phyloP scores from a whole-genome alignment of 1,284 basidiomycete genomes.

The Leucoagaricus sp. region DNA sequence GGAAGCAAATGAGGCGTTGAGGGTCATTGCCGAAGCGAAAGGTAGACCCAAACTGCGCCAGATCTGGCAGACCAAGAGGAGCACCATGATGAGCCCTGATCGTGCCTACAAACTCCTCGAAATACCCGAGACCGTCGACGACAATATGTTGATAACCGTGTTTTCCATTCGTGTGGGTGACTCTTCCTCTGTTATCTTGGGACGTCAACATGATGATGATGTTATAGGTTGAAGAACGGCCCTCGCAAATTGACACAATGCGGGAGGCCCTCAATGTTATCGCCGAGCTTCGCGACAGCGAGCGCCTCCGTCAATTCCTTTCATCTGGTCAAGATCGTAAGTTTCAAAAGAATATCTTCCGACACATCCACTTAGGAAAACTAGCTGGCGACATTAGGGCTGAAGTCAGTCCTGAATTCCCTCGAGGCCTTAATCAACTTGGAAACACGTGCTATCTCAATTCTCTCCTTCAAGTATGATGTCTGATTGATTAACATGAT shows the following conservation, averaged over 20 bases:
- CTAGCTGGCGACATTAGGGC: slow-evolving; percentile 65
- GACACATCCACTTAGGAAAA: no score
- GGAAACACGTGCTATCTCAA: slow-evolving; percentile 95
- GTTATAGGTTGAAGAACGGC: slow-evolving; percentile 68
- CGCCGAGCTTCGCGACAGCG: slow-evolving; percentile 72
- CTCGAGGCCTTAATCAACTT: slow-evolving; percentile 88
- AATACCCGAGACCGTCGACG: slow-evolving; percentile 69
- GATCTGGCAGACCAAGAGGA: slow-evolving; percentile 55
- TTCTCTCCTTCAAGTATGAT: slow-evolving; percentile 71
- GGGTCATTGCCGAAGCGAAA: slow-evolving; percentile 61
- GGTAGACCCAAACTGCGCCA: slow-evolving; percentile 50
- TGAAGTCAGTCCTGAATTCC: slow-evolving; percentile 63
- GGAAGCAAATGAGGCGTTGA: slow-evolving; percentile 63
- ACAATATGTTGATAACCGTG: slow-evolving; percentile 74
- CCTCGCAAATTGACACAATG: slow-evolving; percentile 63
- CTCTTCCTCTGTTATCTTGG: not conserved
- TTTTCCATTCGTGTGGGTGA: slow-evolving; percentile 69
- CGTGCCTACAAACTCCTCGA: slow-evolving; percentile 77
- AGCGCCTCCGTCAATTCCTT: slow-evolving; percentile 66
- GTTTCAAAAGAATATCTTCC: slow-evolving; percentile 39
- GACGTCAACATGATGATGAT: not conserved
- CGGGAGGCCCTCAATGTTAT: slow-evolving; percentile 68
- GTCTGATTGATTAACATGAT: not conserved
- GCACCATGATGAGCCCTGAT: slow-evolving; percentile 65
- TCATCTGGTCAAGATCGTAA: slow-evolving; percentile 72